Percentiles rank a stretch among this genome's conserved stretches.
Evolutionary conservation across 768 basidiomycete species (phyloP).

Genomic region (Tulasnella sp.): DNA sequence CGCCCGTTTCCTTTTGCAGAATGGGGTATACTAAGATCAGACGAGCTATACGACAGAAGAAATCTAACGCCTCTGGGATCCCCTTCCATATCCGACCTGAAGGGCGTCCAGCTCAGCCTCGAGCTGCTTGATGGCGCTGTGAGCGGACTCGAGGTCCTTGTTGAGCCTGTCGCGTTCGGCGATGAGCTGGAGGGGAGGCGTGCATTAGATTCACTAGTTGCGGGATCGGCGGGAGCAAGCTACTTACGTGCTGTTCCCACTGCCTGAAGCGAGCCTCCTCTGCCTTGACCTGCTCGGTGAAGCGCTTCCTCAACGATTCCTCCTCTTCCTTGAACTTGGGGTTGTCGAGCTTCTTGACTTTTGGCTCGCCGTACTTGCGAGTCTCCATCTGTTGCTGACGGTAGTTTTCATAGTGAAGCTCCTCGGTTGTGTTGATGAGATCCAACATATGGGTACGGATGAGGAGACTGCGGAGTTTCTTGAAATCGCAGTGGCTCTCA

Average conservation of each 20-base stretch:
- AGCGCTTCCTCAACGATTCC: constrained; percentile 89
- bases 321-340: constrained; percentile 99
- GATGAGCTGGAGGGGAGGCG: constrained; percentile 60
- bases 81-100: constrained; percentile 75
- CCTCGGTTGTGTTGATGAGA: constrained; percentile 91
- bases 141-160: constrained; percentile 93
- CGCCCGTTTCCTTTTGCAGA: neutral
- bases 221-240: constrained; percentile 1
- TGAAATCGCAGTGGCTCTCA: constrained; percentile 99
- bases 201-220: constrained; percentile 23
- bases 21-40: neutral
- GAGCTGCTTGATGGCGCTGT: constrained; percentile 83
- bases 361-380: constrained; percentile 96
- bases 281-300: constrained; percentile 99
- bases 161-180: constrained; percentile 97
- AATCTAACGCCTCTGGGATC: constrained; percentile 27
- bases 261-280: constrained; percentile 97
- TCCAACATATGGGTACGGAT: constrained; percentile 99
- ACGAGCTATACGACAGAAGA: neutral
- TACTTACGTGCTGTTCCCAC: constrained; percentile 95
- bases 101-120: constrained; percentile 87
- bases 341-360: constrained; percentile 97
- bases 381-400: constrained; percentile 99
- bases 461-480: constrained; percentile 87
- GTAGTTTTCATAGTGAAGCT: constrained; percentile 96